phyloP scores from a whole-genome alignment of 768 basidiomycete genomes.

The Xerocomus potaroensis region DNA sequence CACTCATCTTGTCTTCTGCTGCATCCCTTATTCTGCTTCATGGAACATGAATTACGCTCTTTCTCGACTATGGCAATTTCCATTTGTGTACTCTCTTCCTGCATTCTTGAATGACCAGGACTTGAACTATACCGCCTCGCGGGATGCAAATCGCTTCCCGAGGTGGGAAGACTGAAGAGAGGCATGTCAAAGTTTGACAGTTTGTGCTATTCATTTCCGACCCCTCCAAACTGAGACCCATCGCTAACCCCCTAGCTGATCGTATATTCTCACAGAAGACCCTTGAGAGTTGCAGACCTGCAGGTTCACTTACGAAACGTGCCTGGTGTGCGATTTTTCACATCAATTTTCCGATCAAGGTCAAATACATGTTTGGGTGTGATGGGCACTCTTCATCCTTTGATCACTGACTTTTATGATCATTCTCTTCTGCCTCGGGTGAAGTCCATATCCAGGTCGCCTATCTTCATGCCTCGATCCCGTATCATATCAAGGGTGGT shows the following conservation, averaged over 20 bases:
- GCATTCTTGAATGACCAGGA: background rate
- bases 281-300: background rate
- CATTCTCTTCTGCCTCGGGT: background rate
- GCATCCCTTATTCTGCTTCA: background rate
- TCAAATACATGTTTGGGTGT: background rate
- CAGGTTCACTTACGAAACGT: background rate
- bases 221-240: background rate
- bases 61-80: background rate
- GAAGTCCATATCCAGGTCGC: background rate
- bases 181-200: background rate
- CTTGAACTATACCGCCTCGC: background rate
- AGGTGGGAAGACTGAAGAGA: background rate
- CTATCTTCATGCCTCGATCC: background rate
- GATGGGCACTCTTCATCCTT: background rate
- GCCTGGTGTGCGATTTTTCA: background rate
- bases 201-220: background rate
- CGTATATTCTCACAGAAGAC: background rate
- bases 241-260: background rate
- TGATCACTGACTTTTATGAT: background rate
- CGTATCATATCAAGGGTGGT: slow-evolving; percentile 1
- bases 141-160: too few relatives aligned
- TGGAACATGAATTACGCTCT: background rate
- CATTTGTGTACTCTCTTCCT: background rate
- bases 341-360: background rate
- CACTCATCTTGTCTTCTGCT: background rate